Percentiles rank a stretch among this genome's conserved stretches.
These are phyloP conservation scores for Mycena epipterygia DNA, from an alignment of 768 basidiomycete species.

Conservation along the genomic window DNA sequence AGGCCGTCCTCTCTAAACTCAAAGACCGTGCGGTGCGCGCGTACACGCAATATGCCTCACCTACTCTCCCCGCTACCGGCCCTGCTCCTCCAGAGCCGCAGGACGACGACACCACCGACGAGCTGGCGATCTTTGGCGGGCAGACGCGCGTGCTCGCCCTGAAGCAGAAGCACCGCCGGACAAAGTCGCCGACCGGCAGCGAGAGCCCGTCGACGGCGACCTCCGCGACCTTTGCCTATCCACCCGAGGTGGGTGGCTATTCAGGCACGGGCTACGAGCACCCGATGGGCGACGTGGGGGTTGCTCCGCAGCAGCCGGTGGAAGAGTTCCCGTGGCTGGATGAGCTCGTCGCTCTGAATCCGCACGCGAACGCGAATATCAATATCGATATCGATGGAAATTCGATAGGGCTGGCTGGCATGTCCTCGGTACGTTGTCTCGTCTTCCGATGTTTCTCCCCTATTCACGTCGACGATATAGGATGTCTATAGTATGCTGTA, in stretches of 20 bases:
- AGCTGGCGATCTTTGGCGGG: constrained; percentile 69
- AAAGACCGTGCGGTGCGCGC: constrained; percentile 59
- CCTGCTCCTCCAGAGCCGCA: constrained; percentile 11
- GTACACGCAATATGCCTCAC: constrained; percentile 45
- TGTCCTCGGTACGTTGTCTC: not conserved
- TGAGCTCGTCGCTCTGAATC: constrained; percentile 22
- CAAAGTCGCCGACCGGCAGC: constrained; percentile 8
- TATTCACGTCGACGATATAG: not conserved
- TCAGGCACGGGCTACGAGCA: not conserved
- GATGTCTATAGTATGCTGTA: constrained; percentile 30
- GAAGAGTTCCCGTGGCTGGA: constrained; percentile 33
- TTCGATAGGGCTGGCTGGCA: not conserved
- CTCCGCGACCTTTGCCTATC: not conserved
- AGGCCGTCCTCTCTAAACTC: constrained; percentile 61
- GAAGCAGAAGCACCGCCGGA: constrained; percentile 37
- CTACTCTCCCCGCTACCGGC: constrained; percentile 17
- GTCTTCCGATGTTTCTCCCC: not conserved
- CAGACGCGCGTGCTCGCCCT: constrained; percentile 60
- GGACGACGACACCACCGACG: constrained; percentile 56
- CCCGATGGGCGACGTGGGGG: not conserved
- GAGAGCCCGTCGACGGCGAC: not conserved
- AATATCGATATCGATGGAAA: constrained; percentile 20
- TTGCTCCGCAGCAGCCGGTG: not conserved
- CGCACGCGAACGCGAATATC: constrained; percentile 3
- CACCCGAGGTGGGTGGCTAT: not conserved